These are phyloP conservation scores for Aureobasidium zeae DNA, from an alignment of 2,329 filamentous ascomycete species.

Conservation along the genomic window DNA sequence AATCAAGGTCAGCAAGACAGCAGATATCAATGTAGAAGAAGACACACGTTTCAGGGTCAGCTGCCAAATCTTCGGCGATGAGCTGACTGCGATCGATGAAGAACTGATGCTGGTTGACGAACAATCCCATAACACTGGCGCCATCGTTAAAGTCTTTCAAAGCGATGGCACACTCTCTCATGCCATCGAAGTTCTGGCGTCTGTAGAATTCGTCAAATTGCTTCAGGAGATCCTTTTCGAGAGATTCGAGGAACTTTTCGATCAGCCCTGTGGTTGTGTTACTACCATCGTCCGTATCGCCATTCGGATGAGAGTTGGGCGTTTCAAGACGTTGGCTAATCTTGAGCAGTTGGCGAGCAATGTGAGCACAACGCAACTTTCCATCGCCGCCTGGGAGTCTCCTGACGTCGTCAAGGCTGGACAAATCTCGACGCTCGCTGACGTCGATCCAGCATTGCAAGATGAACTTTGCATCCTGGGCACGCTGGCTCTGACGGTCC, in stretches of 20 bases:
- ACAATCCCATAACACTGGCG: slow-evolving; percentile 86
- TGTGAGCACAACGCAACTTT: slow-evolving; percentile 88
- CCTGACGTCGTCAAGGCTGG: slow-evolving; percentile 79
- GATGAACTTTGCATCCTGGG: slow-evolving; percentile 86
- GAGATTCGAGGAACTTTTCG: slow-evolving; percentile 90
- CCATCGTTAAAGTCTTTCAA: slow-evolving; percentile 94
- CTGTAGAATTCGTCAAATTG: slow-evolving; percentile 98
- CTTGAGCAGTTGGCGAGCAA: slow-evolving; percentile 83
- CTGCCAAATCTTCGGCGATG: slow-evolving; percentile 72
- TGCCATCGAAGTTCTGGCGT: slow-evolving; percentile 90
- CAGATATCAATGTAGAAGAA: not conserved
- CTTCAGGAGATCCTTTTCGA: slow-evolving; percentile 90
- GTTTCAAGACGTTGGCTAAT: slow-evolving; percentile 89
- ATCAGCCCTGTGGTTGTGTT: slow-evolving; percentile 56
- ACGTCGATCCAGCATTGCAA: slow-evolving; percentile 97
- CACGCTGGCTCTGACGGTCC: slow-evolving; percentile 80
- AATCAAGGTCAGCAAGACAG: not conserved
- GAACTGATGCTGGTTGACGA: slow-evolving; percentile 98
- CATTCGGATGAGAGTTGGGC: not conserved
- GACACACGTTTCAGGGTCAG: slow-evolving; percentile 49
- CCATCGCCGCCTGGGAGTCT: slow-evolving; percentile 78
- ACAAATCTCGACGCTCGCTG: slow-evolving; percentile 76
- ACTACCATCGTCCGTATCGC: slow-evolving; percentile 23
- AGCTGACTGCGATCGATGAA: slow-evolving; percentile 95
- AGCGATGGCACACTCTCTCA: slow-evolving; percentile 93